Percentiles rank a stretch among this genome's conserved stretches.
Evolutionary conservation across 345 rosid genomes (phyloP).

Genomic region (Salix exigua): DNA sequence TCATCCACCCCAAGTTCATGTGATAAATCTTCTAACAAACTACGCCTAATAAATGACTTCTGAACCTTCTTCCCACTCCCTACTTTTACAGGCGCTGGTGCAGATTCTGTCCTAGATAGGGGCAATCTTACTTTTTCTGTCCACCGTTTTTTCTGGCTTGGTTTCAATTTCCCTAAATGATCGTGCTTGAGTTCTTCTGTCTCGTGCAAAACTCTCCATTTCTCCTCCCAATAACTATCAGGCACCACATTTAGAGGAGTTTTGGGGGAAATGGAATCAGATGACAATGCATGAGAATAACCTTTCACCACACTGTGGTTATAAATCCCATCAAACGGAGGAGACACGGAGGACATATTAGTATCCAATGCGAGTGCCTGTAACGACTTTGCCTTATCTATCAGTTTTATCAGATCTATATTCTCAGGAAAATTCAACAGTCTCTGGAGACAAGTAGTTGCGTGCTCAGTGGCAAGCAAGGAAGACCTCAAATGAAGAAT

Average conservation of each 20-base stretch:
- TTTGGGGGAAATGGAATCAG: slow-evolving; percentile 54
- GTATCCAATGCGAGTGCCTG: slow-evolving; percentile 57
- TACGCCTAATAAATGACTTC: slow-evolving; percentile 49
- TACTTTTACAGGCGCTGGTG: slow-evolving; percentile 47
- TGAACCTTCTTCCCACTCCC: slow-evolving; percentile 28
- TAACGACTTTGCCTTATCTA: slow-evolving; percentile 71
- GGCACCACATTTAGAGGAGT: slow-evolving; percentile 57
- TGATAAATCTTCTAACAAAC: slow-evolving; percentile 71
- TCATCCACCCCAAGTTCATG: slow-evolving; percentile 52
- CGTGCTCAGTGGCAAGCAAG: slow-evolving; percentile 82
- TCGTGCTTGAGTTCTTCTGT: slow-evolving; percentile 51
- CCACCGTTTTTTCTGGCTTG: slow-evolving; percentile 60
- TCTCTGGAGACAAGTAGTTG: slow-evolving; percentile 88
- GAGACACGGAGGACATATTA: slow-evolving; percentile 28
- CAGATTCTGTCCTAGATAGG: slow-evolving; percentile 72
- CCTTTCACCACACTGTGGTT: slow-evolving; percentile 41
- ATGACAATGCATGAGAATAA: slow-evolving; percentile 49
- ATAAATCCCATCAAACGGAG: slow-evolving; percentile 26
- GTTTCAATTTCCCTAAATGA: slow-evolving; percentile 37
- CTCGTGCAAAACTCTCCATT: slow-evolving; percentile 74
- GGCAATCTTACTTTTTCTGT: slow-evolving; percentile 55
- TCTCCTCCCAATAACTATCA: slow-evolving; percentile 94
- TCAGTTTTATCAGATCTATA: slow-evolving; percentile 53
- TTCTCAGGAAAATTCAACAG: slow-evolving; percentile 76
- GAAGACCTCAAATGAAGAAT: slow-evolving; percentile 79